These are phyloP conservation scores for Kalmusia sp. DNA, from an alignment of 2,329 filamentous ascomycete genomes.

Conservation along the genomic window DNA sequence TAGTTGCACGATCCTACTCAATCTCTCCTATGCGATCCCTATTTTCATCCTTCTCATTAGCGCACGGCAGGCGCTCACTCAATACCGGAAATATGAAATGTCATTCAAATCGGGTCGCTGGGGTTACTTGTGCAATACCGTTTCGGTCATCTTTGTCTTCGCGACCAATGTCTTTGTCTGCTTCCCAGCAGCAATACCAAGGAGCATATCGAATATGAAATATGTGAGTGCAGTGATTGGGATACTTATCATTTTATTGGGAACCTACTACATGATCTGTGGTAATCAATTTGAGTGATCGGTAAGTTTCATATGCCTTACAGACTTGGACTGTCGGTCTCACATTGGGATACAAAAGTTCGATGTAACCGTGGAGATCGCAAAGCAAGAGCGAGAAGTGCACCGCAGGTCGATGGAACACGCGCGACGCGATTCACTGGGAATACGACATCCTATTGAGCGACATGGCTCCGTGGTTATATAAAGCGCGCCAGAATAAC, in stretches of 20 bases:
- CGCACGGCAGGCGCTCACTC: conserved; percentile 10
- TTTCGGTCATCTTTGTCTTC: conserved; percentile 12
- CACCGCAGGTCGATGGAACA: background rate
- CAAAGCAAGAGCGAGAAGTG: background rate
- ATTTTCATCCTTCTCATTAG: conserved; percentile 28
- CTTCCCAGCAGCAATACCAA: conserved; percentile 13
- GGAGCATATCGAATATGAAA: conserved; percentile 14
- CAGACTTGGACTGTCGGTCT: background rate
- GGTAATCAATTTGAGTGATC: conserved; percentile 15
- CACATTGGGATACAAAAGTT: conserved; percentile 1
- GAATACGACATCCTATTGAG: background rate
- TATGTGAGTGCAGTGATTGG: conserved; percentile 16
- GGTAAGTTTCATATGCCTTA: background rate
- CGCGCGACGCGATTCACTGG: background rate
- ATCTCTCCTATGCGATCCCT: conserved; percentile 55
- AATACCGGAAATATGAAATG: conserved; percentile 12
- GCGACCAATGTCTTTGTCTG: conserved; percentile 20
- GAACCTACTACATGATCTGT: conserved; percentile 2
- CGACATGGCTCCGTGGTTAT: background rate
- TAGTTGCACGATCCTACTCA: conserved; percentile 55
- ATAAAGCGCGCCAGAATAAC: background rate
- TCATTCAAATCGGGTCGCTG: conserved; percentile 17
- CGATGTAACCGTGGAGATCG: background rate
- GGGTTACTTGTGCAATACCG: conserved; percentile 12
- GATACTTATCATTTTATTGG: conserved; percentile 9